Evolutionary conservation across 78 protist species (phyloP).

Genomic region (Dictyostelium capitatum): DNA sequence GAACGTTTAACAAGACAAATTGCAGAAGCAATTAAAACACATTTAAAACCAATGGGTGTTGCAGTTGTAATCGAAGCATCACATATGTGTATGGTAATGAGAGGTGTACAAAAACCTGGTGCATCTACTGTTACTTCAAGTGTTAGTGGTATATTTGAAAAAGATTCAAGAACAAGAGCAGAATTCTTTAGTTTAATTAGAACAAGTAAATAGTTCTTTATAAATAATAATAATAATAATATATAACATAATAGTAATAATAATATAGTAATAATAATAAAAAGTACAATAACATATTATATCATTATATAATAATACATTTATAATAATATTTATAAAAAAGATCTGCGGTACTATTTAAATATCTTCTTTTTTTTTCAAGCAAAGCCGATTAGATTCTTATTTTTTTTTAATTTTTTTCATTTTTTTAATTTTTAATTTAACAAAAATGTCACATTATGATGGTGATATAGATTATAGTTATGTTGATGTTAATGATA

Average conservation of each 20-base stretch:
- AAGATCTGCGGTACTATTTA: too few relatives aligned
- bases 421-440: too few relatives aligned
- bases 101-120: constrained; percentile 95
- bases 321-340: too few relatives aligned
- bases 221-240: background rate
- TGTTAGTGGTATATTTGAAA: constrained; percentile 90
- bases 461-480: too few relatives aligned
- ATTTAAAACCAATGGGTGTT: constrained; percentile 94
- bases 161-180: constrained; percentile 84
- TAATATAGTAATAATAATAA: background rate
- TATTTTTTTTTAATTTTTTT: too few relatives aligned
- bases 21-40: constrained; percentile 88
- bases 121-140: constrained; percentile 87
- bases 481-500: background rate
- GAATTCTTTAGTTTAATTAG: constrained; percentile 89
- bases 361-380: too few relatives aligned
- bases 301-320: too few relatives aligned
- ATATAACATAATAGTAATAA: background rate
- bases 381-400: too few relatives aligned
- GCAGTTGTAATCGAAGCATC: constrained; percentile 94
- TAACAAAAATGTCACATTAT: too few relatives aligned
- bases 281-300: background rate
- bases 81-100: constrained; percentile 97
- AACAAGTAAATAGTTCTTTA: background rate
- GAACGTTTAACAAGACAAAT: constrained; percentile 96